Base-by-base conservation (phyloP, 2,329 filamentous ascomycete genomes). In the Fusarium sambucinum region DNA sequence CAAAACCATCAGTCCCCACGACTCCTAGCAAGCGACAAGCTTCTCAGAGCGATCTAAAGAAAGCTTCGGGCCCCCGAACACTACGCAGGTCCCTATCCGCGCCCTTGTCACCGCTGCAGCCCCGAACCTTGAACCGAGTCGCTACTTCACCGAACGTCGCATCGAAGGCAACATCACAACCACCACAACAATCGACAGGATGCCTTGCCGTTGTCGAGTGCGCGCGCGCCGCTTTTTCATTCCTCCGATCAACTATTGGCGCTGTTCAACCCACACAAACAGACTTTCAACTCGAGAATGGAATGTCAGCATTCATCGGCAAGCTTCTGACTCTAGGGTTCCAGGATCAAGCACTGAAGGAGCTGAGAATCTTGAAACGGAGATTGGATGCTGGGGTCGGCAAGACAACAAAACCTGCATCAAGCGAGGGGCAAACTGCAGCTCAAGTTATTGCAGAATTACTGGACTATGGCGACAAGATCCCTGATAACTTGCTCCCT, bases 221-320 rank as follows among this genome's bases (percentile, higher is more conserved):
- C 72, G 86, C 89, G 9, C 85, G 90, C 12, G 77, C 87, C 29
- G 90, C 90, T 3, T 92, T 94, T 73, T 80, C 85, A 9, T 89
- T 87, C 50, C 80, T 94, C 38, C 84, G 90, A 50, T 82, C 84
- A 29, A 73, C 88, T 25, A 86, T 91, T 51, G 81, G 85, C 27
- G 80, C 85, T 1, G 79, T 85, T 8, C 82, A 84, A 11, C 79
- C 88, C 12, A 79, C 84, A 12, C 80, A 89, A n/a, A 84, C 87
- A 2, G 84, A 86, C 44, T 80, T 92, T 38, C 91, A 94, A 74
- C 77, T 94, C 6, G 92, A 94, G 75, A 89, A 84, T 61, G 92
- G 91, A 55, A 91, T 92, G 84, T 86, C 90, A 17, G 88, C 89
- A 0, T 83, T 94, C 54, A 79, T 90, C 38, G 86, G 86, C 38